Percentiles rank a stretch among this genome's conserved stretches.
These are phyloP conservation scores for Allodekkera sacchari DNA, from an alignment of 805 yeast species.

Conservation along the genomic window DNA sequence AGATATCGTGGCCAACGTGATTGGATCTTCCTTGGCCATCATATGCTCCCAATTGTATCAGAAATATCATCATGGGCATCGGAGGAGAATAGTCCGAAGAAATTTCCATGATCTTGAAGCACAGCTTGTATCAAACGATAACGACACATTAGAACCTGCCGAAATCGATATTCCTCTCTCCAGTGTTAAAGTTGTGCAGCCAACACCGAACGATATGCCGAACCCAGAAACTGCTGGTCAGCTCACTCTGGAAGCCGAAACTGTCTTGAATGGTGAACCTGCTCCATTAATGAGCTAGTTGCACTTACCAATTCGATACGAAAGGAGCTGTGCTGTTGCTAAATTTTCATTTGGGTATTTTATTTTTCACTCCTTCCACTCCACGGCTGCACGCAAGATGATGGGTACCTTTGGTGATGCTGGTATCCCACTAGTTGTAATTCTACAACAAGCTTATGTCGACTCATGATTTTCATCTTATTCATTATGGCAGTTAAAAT, in stretches of 20 bases:
- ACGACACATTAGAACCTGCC: background rate
- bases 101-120: conserved; percentile 9
- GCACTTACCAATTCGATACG: too few relatives aligned
- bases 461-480: background rate
- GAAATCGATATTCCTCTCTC: background rate
- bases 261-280: too few relatives aligned
- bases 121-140: background rate
- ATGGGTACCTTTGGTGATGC: too few relatives aligned
- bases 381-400: too few relatives aligned
- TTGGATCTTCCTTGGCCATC: conserved; percentile 20
- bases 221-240: background rate
- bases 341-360: too few relatives aligned
- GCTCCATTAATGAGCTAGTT: background rate
- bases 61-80: background rate
- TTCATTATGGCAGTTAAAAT: conserved; percentile 25
- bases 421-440: too few relatives aligned
- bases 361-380: too few relatives aligned
- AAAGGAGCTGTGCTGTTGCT: too few relatives aligned
- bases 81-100: background rate
- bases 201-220: background rate
- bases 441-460: too few relatives aligned
- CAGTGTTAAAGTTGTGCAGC: background rate
- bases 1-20: conserved; percentile 21
- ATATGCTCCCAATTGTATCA: conserved; percentile 11
- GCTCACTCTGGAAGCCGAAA: too few relatives aligned